phyloP scores from a whole-genome alignment of 1,139 yeast genomes.

The Candida dubliniensis region DNA sequence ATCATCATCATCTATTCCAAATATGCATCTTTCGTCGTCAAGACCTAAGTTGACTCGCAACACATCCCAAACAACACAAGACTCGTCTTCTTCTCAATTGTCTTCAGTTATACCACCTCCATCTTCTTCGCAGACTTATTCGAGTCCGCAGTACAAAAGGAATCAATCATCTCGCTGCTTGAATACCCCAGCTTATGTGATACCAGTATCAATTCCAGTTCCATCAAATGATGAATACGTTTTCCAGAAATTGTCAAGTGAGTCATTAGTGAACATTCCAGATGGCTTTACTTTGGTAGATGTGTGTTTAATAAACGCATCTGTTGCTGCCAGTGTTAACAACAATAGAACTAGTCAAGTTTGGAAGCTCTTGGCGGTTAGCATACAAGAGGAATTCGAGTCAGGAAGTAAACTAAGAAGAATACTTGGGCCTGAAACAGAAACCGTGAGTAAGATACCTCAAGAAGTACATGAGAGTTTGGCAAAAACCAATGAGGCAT shows the following conservation, averaged over 20 bases:
- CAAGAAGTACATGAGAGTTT: too few relatives aligned
- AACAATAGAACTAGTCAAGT: constrained; percentile 61
- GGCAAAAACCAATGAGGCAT: constrained; percentile 6
- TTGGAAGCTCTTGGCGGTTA: constrained; percentile 65
- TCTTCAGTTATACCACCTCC: constrained; percentile 7
- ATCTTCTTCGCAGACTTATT: constrained; percentile 12
- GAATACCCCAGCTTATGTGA: constrained; percentile 43
- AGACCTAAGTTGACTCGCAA: constrained; percentile 35
- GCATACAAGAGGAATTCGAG: constrained; percentile 46
- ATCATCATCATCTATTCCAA: constrained; percentile 22
- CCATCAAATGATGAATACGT: constrained; percentile 42
- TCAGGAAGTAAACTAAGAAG: constrained; percentile 2
- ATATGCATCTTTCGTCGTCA: constrained; percentile 14
- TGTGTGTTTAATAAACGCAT: constrained; percentile 60
- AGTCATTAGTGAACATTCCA: constrained; percentile 45
- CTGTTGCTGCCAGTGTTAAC: constrained; percentile 54
- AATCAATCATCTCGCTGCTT: constrained; percentile 2
- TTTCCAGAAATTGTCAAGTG: constrained; percentile 43
- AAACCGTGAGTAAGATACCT: too few relatives aligned
- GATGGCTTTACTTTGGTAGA: constrained; percentile 52
- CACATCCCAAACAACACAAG: constrained; percentile 41
- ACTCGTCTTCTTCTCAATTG: constrained; percentile 19
- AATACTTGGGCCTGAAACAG: too few relatives aligned
- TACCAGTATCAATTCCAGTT: constrained; percentile 45
- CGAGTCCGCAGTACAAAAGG: neutral